Evolutionary conservation across 2,329 filamentous ascomycete species (phyloP), one percentile per base, ranked within the genome.

Genomic region (Pseudomassariella vexata): DNA sequence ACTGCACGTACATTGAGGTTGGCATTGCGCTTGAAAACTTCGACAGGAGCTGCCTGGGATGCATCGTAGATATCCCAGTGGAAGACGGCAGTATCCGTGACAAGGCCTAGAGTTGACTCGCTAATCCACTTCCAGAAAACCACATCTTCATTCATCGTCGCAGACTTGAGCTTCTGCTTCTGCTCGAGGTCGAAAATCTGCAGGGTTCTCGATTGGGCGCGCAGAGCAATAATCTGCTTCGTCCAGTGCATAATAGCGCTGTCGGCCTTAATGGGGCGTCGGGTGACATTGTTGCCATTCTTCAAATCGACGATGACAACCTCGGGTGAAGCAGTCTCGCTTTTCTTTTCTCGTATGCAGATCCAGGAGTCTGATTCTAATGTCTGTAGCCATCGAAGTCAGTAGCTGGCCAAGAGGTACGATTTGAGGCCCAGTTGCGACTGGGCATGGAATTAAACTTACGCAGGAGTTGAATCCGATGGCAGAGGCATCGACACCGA

Each of bases 191-290:
- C 90, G 65, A 98, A 98, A 59, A 98, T 94, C 68, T 98, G 94
- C 40, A 98, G 76, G 46, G 92, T 98, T 57, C 88, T 78, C 43
- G 83, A 84, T 61, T 95, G 87, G 29, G 92, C 90, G 67, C 94
- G 95, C 48, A 98, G 76, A 42, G 94, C 92, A 55, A 98, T 96
- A 59, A 98, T 86, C 62, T 95, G 87, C 59, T 83, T 85, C 50
- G 76, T 82, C 86, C 87, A 95, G 76, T 98, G 92, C 92, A 98
- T 96, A 59, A 98, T 95, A 52, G 94, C 92, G 77, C 89, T 96
- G 68, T 98, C 92, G 55, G 92, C 92, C 72, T 95, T 96, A 71
- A 98, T 98, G 29, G 90, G 87, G 57, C 90, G 79, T 53, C 85
- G 83, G 50, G 87, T 92, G 60, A 95, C 80, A 70, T 92, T 90